Base-by-base conservation (phyloP, 768 basidiomycete genomes). In the Calvatia gigantea region DNA sequence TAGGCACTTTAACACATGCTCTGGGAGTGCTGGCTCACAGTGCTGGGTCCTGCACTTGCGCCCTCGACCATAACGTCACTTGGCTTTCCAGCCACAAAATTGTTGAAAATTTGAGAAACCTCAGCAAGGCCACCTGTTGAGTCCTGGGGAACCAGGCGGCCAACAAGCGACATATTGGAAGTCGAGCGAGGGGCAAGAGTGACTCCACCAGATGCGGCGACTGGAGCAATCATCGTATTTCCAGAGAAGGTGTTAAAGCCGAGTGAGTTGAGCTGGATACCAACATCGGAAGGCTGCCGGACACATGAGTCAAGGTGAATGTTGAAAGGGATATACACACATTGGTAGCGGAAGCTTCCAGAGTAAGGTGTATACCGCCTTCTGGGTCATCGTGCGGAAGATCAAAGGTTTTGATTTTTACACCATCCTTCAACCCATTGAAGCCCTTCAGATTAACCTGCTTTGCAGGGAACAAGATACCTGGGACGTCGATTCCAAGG, bases 241-340 rank as follows among this genome's bases (percentile, higher is more conserved):
- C 74, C 74, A 31, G 78, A 75, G 61, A 74, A 84, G 15, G 82
- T 82, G 48, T 83, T 73, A 69, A 90, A 90, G 0, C 76, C 77
- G 50, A 90, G 76, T 2, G 78, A 76, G 58, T 74, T 78, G 6
- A 90, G 72, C 56, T 81, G 70, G 11, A 90, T 81, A 25, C 88
- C 88, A 35, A 90, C 85, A 76, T 88, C 86, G 1, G 87, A 85
- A 28, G 88, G 88, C 84, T 86, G 48, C 9, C 41, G 37, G 44
- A 43, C 33, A 27, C 19, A 19, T 23, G 4, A 50, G 43, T 17
- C 12, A 29, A 31, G 11, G 12, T 11, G n/a, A 41, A 28, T 5
- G 25, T 5, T 6, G 21, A 25, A 23, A 15, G 45, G 17, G 23
- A 12, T 45, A 27, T n/a, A 63, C 81, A 61, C 57, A 86, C 85